A percentile compares a stretch with the other conserved stretches of the same genome.
Conservation (phyloP, 2,329 filamentous ascomycete genomes). For the Hypoxylon sp. region DNA sequence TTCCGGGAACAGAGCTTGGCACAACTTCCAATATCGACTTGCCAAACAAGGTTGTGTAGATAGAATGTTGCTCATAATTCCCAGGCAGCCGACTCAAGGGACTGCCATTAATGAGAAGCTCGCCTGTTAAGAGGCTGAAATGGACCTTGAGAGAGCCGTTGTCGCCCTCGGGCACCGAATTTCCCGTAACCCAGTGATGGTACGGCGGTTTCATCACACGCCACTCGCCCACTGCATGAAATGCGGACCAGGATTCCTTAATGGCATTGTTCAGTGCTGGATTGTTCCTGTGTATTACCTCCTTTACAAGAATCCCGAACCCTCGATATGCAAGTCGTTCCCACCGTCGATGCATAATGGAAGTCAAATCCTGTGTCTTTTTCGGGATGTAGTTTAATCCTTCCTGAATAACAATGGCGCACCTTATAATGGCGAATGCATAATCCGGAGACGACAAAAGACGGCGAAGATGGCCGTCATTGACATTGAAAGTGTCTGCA, state of each 20-base stretch:
- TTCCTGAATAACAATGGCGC: constrained; percentile 30
- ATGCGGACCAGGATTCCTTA: constrained; percentile 49
- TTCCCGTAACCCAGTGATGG: constrained; percentile 48
- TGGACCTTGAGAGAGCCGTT: constrained; percentile 54
- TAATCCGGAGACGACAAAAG: constrained; percentile 10
- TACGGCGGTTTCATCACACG: background rate
- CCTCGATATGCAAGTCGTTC: constrained; percentile 45
- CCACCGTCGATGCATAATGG: constrained; percentile 49
- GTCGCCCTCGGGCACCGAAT: background rate
- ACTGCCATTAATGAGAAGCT: constrained; percentile 66
- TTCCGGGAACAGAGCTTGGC: constrained; percentile 56
- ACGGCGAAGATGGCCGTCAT: constrained; percentile 10
- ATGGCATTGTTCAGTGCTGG: constrained; percentile 51
- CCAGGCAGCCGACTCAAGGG: constrained; percentile 64
- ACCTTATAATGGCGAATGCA: constrained; percentile 26
- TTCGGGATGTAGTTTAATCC: constrained; percentile 4
- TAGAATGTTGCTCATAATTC: constrained; percentile 59
- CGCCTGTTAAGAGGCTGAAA: constrained; percentile 66
- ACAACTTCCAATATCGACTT: constrained; percentile 60
- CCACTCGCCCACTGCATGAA: constrained; percentile 29
- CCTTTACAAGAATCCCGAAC: constrained; percentile 33
- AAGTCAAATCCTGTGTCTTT: constrained; percentile 20
- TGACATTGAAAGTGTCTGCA: constrained; percentile 29
- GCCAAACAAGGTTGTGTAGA: constrained; percentile 63
- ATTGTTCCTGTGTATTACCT: constrained; percentile 33